phyloP scores from a whole-genome alignment of 2,329 filamentous ascomycete genomes.

The Bipolaris gigantea region DNA sequence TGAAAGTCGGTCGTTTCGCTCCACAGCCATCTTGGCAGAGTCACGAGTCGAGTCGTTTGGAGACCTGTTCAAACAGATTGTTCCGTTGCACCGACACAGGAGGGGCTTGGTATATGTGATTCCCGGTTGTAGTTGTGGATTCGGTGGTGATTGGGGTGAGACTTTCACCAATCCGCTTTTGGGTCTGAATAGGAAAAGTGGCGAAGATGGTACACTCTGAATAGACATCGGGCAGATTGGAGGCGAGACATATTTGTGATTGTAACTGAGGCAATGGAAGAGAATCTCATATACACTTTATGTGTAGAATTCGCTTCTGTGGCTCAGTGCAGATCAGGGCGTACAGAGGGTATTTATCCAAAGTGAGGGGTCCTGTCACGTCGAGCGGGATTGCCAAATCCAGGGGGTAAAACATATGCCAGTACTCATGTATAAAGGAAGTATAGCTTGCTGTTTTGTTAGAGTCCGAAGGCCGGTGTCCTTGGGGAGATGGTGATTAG shows the following conservation, averaged over 20 bases:
- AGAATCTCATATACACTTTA: background rate
- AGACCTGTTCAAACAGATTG: slow-evolving; percentile 9
- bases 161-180: slow-evolving; percentile 26
- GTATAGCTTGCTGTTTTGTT: background rate
- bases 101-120: background rate
- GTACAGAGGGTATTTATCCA: slow-evolving; percentile 5
- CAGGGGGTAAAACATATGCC: background rate
- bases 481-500: background rate
- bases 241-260: slow-evolving; percentile 18
- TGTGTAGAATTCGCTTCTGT: background rate
- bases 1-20: slow-evolving; percentile 16
- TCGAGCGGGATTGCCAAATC: background rate
- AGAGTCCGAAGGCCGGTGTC: background rate
- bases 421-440: background rate
- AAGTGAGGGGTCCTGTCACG: background rate
- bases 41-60: slow-evolving; percentile 1
- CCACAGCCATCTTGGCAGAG: background rate
- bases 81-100: slow-evolving; percentile 6
- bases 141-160: slow-evolving; percentile 18
- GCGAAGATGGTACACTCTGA: slow-evolving; percentile 16
- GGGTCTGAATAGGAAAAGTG: slow-evolving; percentile 40
- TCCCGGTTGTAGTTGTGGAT: background rate
- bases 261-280: background rate
- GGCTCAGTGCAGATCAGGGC: slow-evolving; percentile 2
- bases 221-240: slow-evolving; percentile 21